These are phyloP conservation scores for Picea engelmannii DNA, from an alignment of 83 land plant species.

Conservation along the genomic window DNA sequence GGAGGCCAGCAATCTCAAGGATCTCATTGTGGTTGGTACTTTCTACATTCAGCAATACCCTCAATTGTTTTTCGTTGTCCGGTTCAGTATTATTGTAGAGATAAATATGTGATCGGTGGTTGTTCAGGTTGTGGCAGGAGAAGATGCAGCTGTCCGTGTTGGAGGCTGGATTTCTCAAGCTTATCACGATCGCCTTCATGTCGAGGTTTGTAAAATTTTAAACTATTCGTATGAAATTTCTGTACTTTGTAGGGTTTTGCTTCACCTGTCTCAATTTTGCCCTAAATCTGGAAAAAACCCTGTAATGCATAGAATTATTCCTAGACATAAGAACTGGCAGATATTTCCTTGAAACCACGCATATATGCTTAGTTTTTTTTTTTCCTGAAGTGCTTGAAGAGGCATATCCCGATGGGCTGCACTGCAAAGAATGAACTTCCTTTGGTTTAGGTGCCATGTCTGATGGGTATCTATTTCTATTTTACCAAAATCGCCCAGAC, in stretches of 20 bases:
- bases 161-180: constrained; percentile 87
- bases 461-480: neutral
- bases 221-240: no score
- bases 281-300: no score
- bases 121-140: constrained; percentile 83
- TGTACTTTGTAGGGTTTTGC: no score
- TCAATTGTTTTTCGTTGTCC: no score
- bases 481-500: neutral
- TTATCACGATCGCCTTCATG: constrained; percentile 83
- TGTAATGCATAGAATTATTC: no score
- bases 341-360: no score
- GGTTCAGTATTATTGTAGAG: no score
- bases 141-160: constrained; percentile 65
- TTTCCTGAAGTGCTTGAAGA: neutral
- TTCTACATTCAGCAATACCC: neutral
- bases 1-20: constrained; percentile 81
- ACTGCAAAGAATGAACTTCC: neutral
- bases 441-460: neutral
- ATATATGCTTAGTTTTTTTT: neutral
- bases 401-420: neutral
- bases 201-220: constrained; percentile 55
- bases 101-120: neutral
- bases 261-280: no score
- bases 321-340: no score
- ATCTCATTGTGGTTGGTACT: constrained; percentile 68